Evolutionary conservation across 352 stramenopile species (phyloP), one percentile per base, ranked within the genome.

Genomic region (Thraustochytrium sp.): DNA sequence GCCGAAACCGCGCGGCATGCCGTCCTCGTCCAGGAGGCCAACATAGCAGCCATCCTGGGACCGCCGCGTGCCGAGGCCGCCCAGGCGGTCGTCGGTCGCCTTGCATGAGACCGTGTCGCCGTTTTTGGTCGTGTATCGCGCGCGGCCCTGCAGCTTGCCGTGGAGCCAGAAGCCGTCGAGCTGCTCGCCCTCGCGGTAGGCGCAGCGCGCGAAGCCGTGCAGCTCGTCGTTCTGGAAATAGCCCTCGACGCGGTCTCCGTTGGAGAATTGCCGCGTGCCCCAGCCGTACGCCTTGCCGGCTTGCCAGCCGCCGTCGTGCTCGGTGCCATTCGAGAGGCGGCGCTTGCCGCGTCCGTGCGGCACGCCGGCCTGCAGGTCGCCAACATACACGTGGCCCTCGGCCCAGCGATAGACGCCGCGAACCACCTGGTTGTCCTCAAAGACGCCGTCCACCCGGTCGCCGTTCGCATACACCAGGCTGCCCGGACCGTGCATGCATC

Each of bases 151-250:
- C 40, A 62, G 48, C 26, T 48, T 46, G 1, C 68, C 68, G 2
- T 63, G 21, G n/a, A 49, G 21, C 31, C 40, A 80, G 49, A 80
- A 80, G 2, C 68, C 68, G 23, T 80, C 68, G 21, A 65, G 5
- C 13, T 48, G 46, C 31, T 68, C 42, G 11, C 68, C 68, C 23
- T 64, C 48, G 31, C 31, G 68, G 44, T 42, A 80, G 16, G 16
- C 5, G 5, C 63, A 80, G 34, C 31, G 31, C 0, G 44, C 68
- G 9, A 65, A 80, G 11, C 68, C 68, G 34, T 80, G 68, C 5
- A 42, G 68, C 34, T 64, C 31, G 51, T 80, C 40, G 51, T 68
- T 26, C 2, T 53, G 42, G 38, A 75, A 80, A 63, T 75, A 72
- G 34, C 68, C 68, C 31, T 80, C 68, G 31, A 75, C 44, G 18